Evolutionary conservation across 2,329 filamentous ascomycete species (phyloP).

Genomic region (Plectosphaerella cucumerina): DNA sequence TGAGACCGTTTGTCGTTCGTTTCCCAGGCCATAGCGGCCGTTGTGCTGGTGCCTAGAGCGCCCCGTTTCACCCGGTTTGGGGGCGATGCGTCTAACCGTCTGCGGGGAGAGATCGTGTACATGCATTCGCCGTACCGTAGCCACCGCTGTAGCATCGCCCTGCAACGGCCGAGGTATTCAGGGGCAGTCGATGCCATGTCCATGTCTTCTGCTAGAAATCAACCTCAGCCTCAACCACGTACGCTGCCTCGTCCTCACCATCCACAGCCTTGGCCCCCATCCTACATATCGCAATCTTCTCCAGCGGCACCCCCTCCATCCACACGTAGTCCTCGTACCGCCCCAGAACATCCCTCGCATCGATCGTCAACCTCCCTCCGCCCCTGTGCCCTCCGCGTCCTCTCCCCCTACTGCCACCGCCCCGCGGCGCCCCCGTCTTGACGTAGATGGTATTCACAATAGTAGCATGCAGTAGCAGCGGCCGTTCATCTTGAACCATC

Average conservation of each 20-base stretch:
- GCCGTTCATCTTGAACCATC: conserved; percentile 54
- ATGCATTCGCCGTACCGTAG: not conserved
- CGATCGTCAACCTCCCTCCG: conserved; percentile 39
- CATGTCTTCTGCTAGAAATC: conserved; percentile 21
- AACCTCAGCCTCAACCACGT: conserved; percentile 50
- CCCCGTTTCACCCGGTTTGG: not conserved
- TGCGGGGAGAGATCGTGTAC: not conserved
- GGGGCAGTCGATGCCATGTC: too few relatives aligned
- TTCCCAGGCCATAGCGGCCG: not conserved
- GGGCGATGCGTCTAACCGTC: too few relatives aligned
- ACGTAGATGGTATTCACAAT: conserved; percentile 82
- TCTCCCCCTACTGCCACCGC: conserved; percentile 17
- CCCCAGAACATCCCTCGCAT: conserved; percentile 53
- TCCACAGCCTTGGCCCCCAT: conserved; percentile 76
- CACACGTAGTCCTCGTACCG: conserved; percentile 64
- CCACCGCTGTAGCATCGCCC: too few relatives aligned
- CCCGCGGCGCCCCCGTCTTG: conserved; percentile 29
- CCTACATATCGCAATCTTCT: conserved; percentile 71
- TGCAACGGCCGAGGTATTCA: too few relatives aligned
- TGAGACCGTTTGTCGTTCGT: not conserved
- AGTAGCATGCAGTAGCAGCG: conserved; percentile 77
- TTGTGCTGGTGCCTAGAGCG: not conserved
- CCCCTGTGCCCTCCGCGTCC: conserved; percentile 30
- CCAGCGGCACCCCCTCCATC: conserved; percentile 64
- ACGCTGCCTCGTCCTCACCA: conserved; percentile 47